Evolutionary conservation across 2,329 filamentous ascomycete genomes (phyloP), one percentile per base, ranked within the genome.

Genomic region (Trichoderma koningii): DNA sequence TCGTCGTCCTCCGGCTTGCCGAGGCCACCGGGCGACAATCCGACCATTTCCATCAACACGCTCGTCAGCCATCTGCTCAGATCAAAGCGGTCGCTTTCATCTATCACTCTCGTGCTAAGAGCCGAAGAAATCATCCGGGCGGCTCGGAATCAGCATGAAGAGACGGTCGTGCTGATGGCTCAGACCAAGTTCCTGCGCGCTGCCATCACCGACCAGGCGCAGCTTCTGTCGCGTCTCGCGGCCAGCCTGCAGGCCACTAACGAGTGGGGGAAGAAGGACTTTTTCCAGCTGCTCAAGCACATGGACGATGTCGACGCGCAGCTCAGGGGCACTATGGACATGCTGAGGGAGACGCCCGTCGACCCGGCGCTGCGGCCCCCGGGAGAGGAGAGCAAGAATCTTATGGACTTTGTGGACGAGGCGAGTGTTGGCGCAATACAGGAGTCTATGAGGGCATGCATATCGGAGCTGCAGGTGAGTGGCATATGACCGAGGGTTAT

Each of bases 51-150:
- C 41, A 85, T 96, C 72, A 92, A 96, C 71, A 87, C 87, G 26
- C 87, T 98, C 50, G 91, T 97, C 64, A 85, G 87, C 61, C 88
- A 96, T 77, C 89, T 97, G 42, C 87, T 97, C 47, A 89, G 90
- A 34, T 91, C 94, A 9, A 97, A 97, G 75, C 87, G 92, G 51
- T 93, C 93, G 1, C 84, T 98, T 5, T 91, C 90, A 17, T 92
- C 92, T 12, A 93, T 96, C 75, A 87, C 83, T 48, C 88, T 91
- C 66, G 92, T 97, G 59, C 89, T 91, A 74, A 90, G 91, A 66
- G 93, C 93, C 69, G 93, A 95, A 73, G 90, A 96, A 72, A 88
- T 97, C 64, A 90, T 95, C 51, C 92, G 87, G 21, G 82, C 86
- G 15, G 92, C 93, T 5, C 89, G 92, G 41, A 80, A 83, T 38